These are phyloP conservation scores for Acorus gramineus DNA, from an alignment of 106 monocot species.

Conservation along the genomic window DNA sequence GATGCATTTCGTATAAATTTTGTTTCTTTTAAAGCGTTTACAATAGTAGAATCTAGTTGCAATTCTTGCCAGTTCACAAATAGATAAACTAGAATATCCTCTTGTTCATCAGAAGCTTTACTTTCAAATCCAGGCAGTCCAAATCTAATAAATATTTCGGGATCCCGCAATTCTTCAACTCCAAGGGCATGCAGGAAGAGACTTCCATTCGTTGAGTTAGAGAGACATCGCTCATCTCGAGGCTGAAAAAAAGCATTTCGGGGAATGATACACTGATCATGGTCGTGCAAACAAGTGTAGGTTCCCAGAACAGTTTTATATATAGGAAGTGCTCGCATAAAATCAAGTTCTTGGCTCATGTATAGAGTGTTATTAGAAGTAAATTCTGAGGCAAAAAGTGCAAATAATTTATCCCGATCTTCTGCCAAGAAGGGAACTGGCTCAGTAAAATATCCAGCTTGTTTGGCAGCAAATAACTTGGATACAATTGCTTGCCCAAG, in stretches of 20 bases:
- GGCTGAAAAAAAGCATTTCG: conserved; percentile 76
- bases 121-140: conserved; percentile 78
- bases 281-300: conserved; percentile 43
- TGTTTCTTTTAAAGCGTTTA: conserved; percentile 60
- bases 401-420: conserved; percentile 68
- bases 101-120: conserved; percentile 62
- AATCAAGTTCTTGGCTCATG: conserved; percentile 69
- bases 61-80: conserved; percentile 78
- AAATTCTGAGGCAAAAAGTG: conserved; percentile 59
- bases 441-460: conserved; percentile 44
- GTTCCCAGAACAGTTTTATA: conserved; percentile 65
- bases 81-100: conserved; percentile 63
- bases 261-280: conserved; percentile 57
- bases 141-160: conserved; percentile 74
- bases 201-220: conserved; percentile 28
- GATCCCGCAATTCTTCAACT: conserved; percentile 57
- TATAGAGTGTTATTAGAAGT: conserved; percentile 32
- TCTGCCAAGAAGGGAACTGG: conserved; percentile 54
- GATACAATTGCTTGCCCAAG: conserved; percentile 53
- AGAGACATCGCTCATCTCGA: conserved; percentile 51
- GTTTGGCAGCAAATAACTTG: conserved; percentile 61
- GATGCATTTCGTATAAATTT: conserved; percentile 68
- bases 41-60: conserved; percentile 42
- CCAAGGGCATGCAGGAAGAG: conserved; percentile 65
- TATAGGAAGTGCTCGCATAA: conserved; percentile 71